Evolutionary conservation across 345 rosid genomes (phyloP).

Genomic region (Dimocarpus longan): DNA sequence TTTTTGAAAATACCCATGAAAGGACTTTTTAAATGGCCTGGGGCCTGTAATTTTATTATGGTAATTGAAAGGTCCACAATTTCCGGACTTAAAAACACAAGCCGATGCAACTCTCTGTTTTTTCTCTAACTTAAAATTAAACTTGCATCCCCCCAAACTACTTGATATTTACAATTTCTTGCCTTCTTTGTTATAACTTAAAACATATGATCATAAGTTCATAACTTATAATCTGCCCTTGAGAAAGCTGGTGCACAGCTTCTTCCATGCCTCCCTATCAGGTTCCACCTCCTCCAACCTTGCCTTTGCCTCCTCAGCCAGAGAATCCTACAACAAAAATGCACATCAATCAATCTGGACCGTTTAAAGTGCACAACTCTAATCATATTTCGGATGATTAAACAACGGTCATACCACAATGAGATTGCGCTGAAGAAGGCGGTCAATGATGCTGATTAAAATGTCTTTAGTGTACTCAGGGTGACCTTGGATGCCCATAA

Average conservation of each 20-base stretch:
- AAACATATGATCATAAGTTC: constrained; percentile 9
- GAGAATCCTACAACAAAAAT: constrained; percentile 35
- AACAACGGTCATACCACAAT: constrained; percentile 32
- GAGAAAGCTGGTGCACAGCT: constrained; percentile 55
- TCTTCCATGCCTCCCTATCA: constrained; percentile 57
- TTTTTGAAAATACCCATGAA: no score
- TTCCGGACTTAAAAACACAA: background rate
- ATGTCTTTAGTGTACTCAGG: constrained; percentile 71
- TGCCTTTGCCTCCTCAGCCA: constrained; percentile 48
- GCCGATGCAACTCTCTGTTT: background rate
- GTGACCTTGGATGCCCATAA: constrained; percentile 85
- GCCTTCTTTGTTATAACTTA: no score
- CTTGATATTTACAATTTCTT: background rate
- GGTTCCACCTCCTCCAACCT: constrained; percentile 46
- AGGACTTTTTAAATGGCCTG: background rate
- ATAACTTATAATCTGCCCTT: constrained; percentile 44
- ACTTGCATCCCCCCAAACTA: background rate
- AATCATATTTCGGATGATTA: background rate
- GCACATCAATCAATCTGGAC: background rate
- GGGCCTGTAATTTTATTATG: background rate
- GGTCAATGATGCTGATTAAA: constrained; percentile 52
- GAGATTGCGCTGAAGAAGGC: constrained; percentile 35
- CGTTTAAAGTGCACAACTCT: background rate
- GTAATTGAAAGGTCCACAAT: background rate
- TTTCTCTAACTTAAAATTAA: background rate